These are phyloP conservation scores for Nakazawaea wyomingensis DNA, from an alignment of 805 yeast species.

Conservation along the genomic window DNA sequence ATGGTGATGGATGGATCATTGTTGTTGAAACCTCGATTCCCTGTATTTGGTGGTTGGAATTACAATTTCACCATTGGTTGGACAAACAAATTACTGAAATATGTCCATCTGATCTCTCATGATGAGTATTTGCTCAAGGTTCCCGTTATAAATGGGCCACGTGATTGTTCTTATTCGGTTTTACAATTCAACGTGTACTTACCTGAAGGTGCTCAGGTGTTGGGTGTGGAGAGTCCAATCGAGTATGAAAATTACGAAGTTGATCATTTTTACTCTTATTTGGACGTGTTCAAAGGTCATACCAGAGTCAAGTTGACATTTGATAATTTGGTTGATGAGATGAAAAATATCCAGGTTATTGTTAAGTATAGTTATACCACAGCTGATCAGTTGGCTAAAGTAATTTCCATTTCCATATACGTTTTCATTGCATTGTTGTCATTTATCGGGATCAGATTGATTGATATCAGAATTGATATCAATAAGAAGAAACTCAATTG, in stretches of 20 bases:
- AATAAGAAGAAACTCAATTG: background rate
- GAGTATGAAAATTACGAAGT: conserved; percentile 27
- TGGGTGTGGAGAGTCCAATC: conserved; percentile 55
- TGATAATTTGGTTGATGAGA: conserved; percentile 63
- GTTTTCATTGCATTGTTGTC: conserved; percentile 51
- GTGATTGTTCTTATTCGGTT: conserved; percentile 58
- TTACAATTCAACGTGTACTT: conserved; percentile 60
- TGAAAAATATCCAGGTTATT: conserved; percentile 48
- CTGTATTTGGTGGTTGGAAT: conserved; percentile 95
- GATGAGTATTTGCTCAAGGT: conserved; percentile 56
- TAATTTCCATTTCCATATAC: conserved; percentile 57
- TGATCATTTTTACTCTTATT: conserved; percentile 41
- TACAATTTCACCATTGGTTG: conserved; percentile 96
- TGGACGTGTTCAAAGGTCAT: conserved; percentile 77
- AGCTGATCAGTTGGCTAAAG: conserved; percentile 54
- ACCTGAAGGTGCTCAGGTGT: conserved; percentile 78
- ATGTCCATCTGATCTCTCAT: conserved; percentile 37
- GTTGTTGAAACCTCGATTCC: conserved; percentile 79
- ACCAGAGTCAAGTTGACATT: conserved; percentile 60
- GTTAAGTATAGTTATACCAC: conserved; percentile 60
- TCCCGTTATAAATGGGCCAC: conserved; percentile 70
- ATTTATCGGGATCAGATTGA: conserved; percentile 8
- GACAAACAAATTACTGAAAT: conserved; percentile 55
- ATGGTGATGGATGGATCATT: conserved; percentile 38
- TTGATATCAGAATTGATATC: conserved; percentile 11